Conservation (phyloP, 345 rosid genomes). For the Barbarea vulgaris region DNA sequence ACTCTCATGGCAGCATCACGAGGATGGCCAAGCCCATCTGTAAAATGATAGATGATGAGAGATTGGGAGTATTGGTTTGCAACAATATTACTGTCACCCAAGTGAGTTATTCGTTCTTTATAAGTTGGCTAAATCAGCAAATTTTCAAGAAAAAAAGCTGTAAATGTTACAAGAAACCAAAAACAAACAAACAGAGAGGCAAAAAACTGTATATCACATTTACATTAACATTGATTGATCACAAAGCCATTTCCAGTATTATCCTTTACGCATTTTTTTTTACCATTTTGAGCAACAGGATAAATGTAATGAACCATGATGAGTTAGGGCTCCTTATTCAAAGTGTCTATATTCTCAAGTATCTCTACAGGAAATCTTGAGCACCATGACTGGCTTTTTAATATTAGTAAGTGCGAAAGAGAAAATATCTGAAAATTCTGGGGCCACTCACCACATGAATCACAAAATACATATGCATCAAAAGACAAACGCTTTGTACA, state of each 20-base stretch:
- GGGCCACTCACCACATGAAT: constrained; percentile 72
- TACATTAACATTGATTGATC: neutral
- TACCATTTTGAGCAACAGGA: constrained; percentile 9
- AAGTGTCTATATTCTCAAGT: constrained; percentile 2
- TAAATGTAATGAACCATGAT: constrained; percentile 5
- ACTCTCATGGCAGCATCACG: constrained; percentile 54
- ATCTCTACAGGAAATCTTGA: neutral
- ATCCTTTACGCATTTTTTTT: neutral
- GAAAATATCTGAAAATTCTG: neutral
- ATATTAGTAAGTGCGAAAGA: constrained; percentile 20
- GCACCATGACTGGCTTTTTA: constrained; percentile 10
- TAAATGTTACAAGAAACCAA: constrained; percentile 3
- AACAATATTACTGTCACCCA: constrained; percentile 19
- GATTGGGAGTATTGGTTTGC: neutral
- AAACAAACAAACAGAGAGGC: too few relatives aligned
- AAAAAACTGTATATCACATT: neutral
- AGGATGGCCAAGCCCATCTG: constrained; percentile 84
- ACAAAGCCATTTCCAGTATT: constrained; percentile 2
- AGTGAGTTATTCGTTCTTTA: neutral
- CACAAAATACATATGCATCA: constrained; percentile 78
- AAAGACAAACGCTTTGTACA: constrained; percentile 77
- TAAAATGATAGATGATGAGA: constrained; percentile 38
- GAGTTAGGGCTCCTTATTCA: constrained; percentile 4
- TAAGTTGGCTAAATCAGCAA: constrained; percentile 16
- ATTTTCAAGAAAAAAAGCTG: neutral